These are phyloP conservation scores for Ceratobasidium theobromae DNA, from an alignment of 1,284 basidiomycete genomes.

Conservation along the genomic window DNA sequence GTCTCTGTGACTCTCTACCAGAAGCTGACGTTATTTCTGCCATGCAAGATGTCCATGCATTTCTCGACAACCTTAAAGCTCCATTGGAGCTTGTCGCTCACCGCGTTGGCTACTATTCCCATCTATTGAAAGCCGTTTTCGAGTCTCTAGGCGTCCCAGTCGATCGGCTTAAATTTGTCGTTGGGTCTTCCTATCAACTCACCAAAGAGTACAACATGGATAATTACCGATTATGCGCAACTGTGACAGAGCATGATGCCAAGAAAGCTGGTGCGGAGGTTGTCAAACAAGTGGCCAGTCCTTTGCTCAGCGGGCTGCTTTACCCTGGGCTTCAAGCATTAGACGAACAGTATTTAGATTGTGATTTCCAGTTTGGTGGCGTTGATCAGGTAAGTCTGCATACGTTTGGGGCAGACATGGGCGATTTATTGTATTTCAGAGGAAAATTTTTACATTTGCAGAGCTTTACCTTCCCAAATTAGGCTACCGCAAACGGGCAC, in stretches of 20 bases:
- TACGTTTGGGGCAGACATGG: neutral
- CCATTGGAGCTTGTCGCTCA: slow-evolving; percentile 91
- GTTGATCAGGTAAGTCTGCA: slow-evolving; percentile 78
- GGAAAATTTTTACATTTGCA: slow-evolving; percentile 99
- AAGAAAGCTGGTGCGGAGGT: slow-evolving; percentile 99
- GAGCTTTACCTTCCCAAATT: slow-evolving; percentile 92
- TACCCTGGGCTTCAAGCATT: slow-evolving; percentile 97
- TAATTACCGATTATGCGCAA: slow-evolving; percentile 87
- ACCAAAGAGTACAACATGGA: slow-evolving; percentile 92
- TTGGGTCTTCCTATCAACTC: slow-evolving; percentile 91
- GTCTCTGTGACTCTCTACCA: no score
- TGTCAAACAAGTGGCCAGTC: slow-evolving; percentile 95
- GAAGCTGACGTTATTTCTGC: neutral
- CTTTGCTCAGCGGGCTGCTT: slow-evolving; percentile 86
- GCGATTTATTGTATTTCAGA: slow-evolving; percentile 50
- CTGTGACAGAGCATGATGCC: slow-evolving; percentile 93
- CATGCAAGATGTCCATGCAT: slow-evolving; percentile 86
- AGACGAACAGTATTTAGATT: slow-evolving; percentile 94
- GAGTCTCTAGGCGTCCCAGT: slow-evolving; percentile 88
- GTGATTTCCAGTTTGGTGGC: slow-evolving; percentile 98
- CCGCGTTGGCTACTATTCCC: slow-evolving; percentile 89
- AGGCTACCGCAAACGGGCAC: slow-evolving; percentile 92
- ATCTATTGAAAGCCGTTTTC: slow-evolving; percentile 82
- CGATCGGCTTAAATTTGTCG: slow-evolving; percentile 79
- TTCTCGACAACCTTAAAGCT: slow-evolving; percentile 97